Conservation (phyloP, 768 basidiomycete species). For the Arthromyces matolae region DNA sequence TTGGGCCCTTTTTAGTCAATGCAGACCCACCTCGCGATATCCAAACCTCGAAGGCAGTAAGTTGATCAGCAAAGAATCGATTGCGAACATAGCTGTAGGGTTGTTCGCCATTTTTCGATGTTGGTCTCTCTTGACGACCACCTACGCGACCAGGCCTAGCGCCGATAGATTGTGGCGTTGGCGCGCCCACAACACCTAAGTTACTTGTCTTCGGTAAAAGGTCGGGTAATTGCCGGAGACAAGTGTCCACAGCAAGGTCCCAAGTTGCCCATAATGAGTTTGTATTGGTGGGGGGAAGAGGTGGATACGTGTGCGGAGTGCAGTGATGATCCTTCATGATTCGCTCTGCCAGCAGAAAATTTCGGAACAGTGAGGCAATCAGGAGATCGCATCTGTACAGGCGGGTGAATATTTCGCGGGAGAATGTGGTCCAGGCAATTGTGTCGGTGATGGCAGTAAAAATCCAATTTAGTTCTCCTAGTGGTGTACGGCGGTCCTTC, state of each 20-base stretch:
- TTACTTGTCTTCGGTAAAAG: slow-evolving; percentile 48
- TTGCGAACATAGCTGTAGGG: slow-evolving; percentile 79
- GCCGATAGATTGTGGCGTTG: slow-evolving; percentile 26
- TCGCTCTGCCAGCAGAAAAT: slow-evolving; percentile 94
- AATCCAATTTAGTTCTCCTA: slow-evolving; percentile 99
- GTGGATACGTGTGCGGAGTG: slow-evolving; percentile 89
- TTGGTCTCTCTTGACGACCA: slow-evolving; percentile 18
- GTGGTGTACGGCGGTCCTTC: slow-evolving; percentile 91
- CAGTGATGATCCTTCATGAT: slow-evolving; percentile 99
- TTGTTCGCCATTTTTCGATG: slow-evolving; percentile 32
- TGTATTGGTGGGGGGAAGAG: slow-evolving; percentile 93
- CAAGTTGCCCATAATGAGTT: slow-evolving; percentile 96
- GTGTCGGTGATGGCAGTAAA: slow-evolving; percentile 99
- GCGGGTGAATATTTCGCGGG: slow-evolving; percentile 88
- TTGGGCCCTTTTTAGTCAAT: slow-evolving; percentile 69
- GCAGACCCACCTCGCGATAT: slow-evolving; percentile 91
- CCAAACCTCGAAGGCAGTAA: slow-evolving; percentile 98
- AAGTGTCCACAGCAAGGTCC: slow-evolving; percentile 96
- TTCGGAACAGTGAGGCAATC: slow-evolving; percentile 94
- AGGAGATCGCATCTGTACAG: slow-evolving; percentile 93
- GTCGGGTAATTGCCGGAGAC: slow-evolving; percentile 88
- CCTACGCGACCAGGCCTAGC: slow-evolving; percentile 42
- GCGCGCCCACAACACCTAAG: slow-evolving; percentile 14
- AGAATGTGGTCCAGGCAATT: slow-evolving; percentile 98
- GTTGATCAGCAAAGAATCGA: slow-evolving; percentile 91